Evolutionary conservation across 768 basidiomycete genomes (phyloP).

Genomic region (Asterophora lycoperdoides): DNA sequence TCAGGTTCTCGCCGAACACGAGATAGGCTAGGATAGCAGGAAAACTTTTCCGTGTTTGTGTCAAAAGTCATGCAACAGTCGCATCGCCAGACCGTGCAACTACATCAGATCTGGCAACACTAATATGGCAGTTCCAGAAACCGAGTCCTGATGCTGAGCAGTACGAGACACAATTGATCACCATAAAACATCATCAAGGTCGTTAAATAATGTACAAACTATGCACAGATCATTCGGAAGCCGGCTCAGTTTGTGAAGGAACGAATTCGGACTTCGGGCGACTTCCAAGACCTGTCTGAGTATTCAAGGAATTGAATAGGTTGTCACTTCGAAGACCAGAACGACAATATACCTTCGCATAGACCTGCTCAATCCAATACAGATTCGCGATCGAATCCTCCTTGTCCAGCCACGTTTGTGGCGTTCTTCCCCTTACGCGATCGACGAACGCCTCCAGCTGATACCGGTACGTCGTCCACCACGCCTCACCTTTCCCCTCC

Average conservation of each 20-base stretch:
- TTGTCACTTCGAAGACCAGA: neutral
- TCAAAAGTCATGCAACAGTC: too few relatives aligned
- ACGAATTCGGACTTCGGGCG: slow-evolving; percentile 23
- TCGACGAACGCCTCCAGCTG: slow-evolving; percentile 67
- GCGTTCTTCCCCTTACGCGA: slow-evolving; percentile 45
- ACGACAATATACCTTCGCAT: slow-evolving; percentile 37
- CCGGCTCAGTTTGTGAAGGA: neutral
- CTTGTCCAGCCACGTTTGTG: slow-evolving; percentile 49
- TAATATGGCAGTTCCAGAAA: too few relatives aligned
- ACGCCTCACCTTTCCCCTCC: slow-evolving; percentile 43
- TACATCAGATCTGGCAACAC: too few relatives aligned
- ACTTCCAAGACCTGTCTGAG: slow-evolving; percentile 23
- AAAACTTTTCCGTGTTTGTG: neutral
- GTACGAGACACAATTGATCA: too few relatives aligned
- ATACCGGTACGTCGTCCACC: slow-evolving; percentile 56
- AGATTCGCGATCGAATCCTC: slow-evolving; percentile 56
- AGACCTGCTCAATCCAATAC: slow-evolving; percentile 55
- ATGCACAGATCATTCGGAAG: neutral
- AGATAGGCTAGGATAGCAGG: slow-evolving; percentile 54
- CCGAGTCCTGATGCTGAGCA: too few relatives aligned
- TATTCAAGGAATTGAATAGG: neutral
- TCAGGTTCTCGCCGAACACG: slow-evolving; percentile 89
- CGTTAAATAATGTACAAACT: neutral
- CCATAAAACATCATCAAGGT: too few relatives aligned
- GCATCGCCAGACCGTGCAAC: too few relatives aligned